Conservation (phyloP, 257 asterid species). For the Parsonsia alboflavescens region DNA sequence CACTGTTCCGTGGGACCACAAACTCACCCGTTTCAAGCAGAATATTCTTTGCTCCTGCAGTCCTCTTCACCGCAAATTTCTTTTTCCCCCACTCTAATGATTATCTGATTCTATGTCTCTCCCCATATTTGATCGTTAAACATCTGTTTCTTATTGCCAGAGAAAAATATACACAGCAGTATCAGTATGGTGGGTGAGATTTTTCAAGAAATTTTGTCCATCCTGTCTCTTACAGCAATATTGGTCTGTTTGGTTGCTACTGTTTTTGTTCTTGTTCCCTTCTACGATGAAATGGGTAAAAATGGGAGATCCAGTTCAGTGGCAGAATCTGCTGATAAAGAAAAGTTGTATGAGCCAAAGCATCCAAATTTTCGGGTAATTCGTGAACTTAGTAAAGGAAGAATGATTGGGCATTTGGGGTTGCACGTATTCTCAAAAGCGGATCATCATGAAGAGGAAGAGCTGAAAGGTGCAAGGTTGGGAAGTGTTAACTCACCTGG, state of each 20-base stretch:
- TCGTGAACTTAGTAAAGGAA: slow-evolving; percentile 9
- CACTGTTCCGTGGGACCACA: background rate
- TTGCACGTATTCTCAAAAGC: slow-evolving; percentile 1
- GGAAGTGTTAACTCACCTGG: background rate
- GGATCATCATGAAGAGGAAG: background rate
- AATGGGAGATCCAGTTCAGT: background rate
- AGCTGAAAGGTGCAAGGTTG: background rate
- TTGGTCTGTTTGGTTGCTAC: slow-evolving; percentile 11
- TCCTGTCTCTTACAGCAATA: slow-evolving; percentile 3
- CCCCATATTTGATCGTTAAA: slow-evolving; percentile 5
- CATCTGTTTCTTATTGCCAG: too few species aligned
- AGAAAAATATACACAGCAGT: background rate
- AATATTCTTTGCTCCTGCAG: slow-evolving; percentile 21
- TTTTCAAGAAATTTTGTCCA: slow-evolving; percentile 17
- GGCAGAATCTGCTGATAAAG: slow-evolving; percentile 3
- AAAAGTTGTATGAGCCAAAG: background rate
- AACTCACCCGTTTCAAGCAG: background rate
- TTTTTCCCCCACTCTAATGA: background rate
- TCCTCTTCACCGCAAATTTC: slow-evolving; percentile 1
- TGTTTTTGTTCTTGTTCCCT: background rate
- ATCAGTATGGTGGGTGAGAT: slow-evolving; percentile 15
- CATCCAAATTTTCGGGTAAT: background rate
- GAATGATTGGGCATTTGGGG: slow-evolving; percentile 6
- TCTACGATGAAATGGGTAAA: background rate
- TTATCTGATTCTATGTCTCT: background rate